These are phyloP conservation scores for Coemansia sp. DNA, from an alignment of 192 early-diverging fungal genomes.

Conservation along the genomic window DNA sequence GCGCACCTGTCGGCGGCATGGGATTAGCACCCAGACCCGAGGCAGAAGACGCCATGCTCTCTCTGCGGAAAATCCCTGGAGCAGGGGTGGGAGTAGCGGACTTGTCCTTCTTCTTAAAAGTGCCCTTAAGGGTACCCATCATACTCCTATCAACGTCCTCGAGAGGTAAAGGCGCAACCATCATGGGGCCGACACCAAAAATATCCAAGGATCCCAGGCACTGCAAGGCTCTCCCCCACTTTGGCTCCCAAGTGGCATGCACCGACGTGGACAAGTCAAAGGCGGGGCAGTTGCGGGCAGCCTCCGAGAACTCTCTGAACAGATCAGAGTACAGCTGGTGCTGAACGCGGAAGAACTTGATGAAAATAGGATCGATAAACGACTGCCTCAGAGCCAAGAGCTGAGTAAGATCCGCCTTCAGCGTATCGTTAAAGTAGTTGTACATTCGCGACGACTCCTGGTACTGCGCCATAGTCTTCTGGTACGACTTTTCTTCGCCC, in stretches of 20 bases:
- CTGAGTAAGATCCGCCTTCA: constrained; percentile 77
- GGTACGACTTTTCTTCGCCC: constrained; percentile 64
- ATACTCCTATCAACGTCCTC: constrained; percentile 27
- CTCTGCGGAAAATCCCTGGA: constrained; percentile 21
- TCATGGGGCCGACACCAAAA: constrained; percentile 36
- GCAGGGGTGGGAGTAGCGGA: constrained; percentile 13
- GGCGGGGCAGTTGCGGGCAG: constrained; percentile 53
- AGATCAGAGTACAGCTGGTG: constrained; percentile 72
- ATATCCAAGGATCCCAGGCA: constrained; percentile 31
- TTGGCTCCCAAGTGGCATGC: constrained; percentile 37
- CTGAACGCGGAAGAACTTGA: constrained; percentile 82
- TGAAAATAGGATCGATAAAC: constrained; percentile 87
- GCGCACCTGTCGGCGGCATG: not conserved
- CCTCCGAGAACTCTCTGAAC: constrained; percentile 58
- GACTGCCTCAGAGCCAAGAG: constrained; percentile 71
- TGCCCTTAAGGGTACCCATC: constrained; percentile 41
- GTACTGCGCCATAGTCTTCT: constrained; percentile 68
- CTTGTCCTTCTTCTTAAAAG: constrained; percentile 52
- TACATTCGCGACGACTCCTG: constrained; percentile 83
- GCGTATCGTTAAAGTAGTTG: constrained; percentile 74
- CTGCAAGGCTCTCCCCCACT: constrained; percentile 32
- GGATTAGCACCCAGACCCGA: not conserved
- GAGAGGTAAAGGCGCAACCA: constrained; percentile 22
- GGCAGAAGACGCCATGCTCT: constrained; percentile 1
- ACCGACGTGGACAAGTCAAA: constrained; percentile 56